These are phyloP conservation scores for Aspergillus sojae DNA, from an alignment of 2,329 filamentous ascomycete genomes.

Conservation along the genomic window DNA sequence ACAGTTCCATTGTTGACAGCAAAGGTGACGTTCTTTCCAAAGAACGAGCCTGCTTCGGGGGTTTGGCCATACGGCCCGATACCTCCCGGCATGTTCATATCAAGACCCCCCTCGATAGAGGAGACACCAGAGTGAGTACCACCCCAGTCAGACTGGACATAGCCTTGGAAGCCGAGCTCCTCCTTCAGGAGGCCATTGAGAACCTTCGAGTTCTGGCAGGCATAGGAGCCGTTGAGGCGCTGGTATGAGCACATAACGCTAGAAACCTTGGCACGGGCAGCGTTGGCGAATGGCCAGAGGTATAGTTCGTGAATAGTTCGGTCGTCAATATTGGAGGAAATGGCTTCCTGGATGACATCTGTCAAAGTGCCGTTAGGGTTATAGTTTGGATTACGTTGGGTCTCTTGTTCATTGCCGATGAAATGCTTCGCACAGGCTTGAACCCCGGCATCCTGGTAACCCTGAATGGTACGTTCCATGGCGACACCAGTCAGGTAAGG, in stretches of 20 bases:
- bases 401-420: conserved; percentile 70
- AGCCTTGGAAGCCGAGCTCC: conserved; percentile 55
- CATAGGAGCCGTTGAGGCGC: conserved; percentile 50
- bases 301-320: conserved; percentile 75
- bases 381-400: conserved; percentile 38
- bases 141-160: conserved; percentile 49
- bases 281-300: conserved; percentile 75
- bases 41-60: conserved; percentile 27
- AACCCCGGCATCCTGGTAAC: conserved; percentile 57
- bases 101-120: conserved; percentile 49
- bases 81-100: conserved; percentile 71
- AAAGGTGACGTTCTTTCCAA: conserved; percentile 47
- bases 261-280: conserved; percentile 65
- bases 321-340: conserved; percentile 64
- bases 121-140: conserved; percentile 50
- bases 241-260: conserved; percentile 50
- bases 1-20: conserved; percentile 56
- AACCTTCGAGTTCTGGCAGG: conserved; percentile 50
- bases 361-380: conserved; percentile 49
- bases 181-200: conserved; percentile 52
- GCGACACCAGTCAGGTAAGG: conserved; percentile 48
- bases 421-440: conserved; percentile 39
- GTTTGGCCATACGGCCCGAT: neutral
- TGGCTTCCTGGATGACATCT: neutral
- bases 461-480: conserved; percentile 48